Evolutionary conservation across 2,329 filamentous ascomycete genomes (phyloP).

Genomic region (Microsporum ferrugineum): DNA sequence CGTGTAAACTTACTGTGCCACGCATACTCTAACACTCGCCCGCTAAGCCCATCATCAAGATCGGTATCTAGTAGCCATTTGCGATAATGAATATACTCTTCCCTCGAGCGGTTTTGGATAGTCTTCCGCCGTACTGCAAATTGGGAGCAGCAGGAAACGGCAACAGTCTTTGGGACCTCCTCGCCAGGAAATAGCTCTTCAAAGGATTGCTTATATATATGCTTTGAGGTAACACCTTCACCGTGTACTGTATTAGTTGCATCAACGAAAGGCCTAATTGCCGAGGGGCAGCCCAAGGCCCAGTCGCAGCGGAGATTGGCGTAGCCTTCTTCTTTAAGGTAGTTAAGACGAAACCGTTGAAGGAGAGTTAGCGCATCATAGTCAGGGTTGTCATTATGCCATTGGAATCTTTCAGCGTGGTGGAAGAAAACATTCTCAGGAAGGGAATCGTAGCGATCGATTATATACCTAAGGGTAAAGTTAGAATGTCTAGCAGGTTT

Average conservation of each 20-base stretch:
- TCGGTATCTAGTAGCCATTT: slow-evolving; percentile 51
- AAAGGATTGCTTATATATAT: slow-evolving; percentile 37
- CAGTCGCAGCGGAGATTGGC: slow-evolving; percentile 50
- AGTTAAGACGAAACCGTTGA: slow-evolving; percentile 39
- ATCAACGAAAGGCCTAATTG: slow-evolving; percentile 40
- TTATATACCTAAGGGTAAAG: slow-evolving; percentile 37
- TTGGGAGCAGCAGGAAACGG: slow-evolving; percentile 53
- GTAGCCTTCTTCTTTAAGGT: slow-evolving; percentile 44
- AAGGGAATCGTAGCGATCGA: slow-evolving; percentile 50
- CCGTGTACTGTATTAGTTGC: slow-evolving; percentile 38
- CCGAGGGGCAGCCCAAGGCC: slow-evolving; percentile 48
- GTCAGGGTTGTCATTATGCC: slow-evolving; percentile 48
- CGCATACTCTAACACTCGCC: slow-evolving; percentile 53
- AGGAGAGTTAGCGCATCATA: slow-evolving; percentile 42
- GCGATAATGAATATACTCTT: slow-evolving; percentile 46
- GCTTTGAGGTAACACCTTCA: slow-evolving; percentile 20
- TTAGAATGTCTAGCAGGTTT: neutral
- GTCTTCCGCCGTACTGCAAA: slow-evolving; percentile 50
- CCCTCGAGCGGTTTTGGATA: slow-evolving; percentile 42
- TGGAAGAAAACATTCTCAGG: slow-evolving; percentile 50
- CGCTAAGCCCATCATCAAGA: slow-evolving; percentile 45
- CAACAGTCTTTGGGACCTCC: slow-evolving; percentile 40
- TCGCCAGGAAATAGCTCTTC: slow-evolving; percentile 37
- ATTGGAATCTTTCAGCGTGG: slow-evolving; percentile 46
- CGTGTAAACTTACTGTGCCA: slow-evolving; percentile 37